Conservation (phyloP, 2,329 filamentous ascomycete genomes). For the Monilinia fructicola region DNA sequence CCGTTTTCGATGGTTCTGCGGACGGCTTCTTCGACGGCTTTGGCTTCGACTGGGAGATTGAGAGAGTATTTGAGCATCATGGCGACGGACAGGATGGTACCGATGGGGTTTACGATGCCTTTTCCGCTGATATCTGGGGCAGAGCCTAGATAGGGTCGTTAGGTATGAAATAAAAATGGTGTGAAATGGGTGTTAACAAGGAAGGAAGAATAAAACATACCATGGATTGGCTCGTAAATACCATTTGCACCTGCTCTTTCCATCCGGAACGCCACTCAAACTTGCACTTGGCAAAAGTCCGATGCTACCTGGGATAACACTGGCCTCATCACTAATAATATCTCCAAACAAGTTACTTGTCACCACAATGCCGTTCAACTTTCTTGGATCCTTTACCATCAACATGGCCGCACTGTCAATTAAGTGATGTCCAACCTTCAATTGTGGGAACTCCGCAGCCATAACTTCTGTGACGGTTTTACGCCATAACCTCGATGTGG, state of each 20-base stretch:
- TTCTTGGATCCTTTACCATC: slow-evolving; percentile 89
- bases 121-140: slow-evolving; percentile 92
- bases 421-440: slow-evolving; percentile 82
- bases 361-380: slow-evolving; percentile 85
- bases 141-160: slow-evolving; percentile 55
- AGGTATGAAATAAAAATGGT: not conserved
- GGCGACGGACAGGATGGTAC: slow-evolving; percentile 85
- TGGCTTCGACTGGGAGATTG: slow-evolving; percentile 72
- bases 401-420: slow-evolving; percentile 98
- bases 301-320: slow-evolving; percentile 87
- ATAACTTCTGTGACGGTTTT: slow-evolving; percentile 84
- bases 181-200: not conserved
- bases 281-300: slow-evolving; percentile 87
- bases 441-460: slow-evolving; percentile 81
- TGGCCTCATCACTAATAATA: slow-evolving; percentile 93
- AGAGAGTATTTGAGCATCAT: slow-evolving; percentile 98
- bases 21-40: slow-evolving; percentile 78
- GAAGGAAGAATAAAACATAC: slow-evolving; percentile 47
- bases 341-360: slow-evolving; percentile 95
- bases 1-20: slow-evolving; percentile 76
- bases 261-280: slow-evolving; percentile 81
- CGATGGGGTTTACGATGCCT: slow-evolving; percentile 88
- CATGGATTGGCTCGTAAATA: slow-evolving; percentile 97
- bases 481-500: slow-evolving; percentile 85
- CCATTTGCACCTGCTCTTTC: slow-evolving; percentile 84